These are phyloP conservation scores for Bacidia gigantensis DNA, from an alignment of 495 filamentous ascomycete species.

Conservation along the genomic window DNA sequence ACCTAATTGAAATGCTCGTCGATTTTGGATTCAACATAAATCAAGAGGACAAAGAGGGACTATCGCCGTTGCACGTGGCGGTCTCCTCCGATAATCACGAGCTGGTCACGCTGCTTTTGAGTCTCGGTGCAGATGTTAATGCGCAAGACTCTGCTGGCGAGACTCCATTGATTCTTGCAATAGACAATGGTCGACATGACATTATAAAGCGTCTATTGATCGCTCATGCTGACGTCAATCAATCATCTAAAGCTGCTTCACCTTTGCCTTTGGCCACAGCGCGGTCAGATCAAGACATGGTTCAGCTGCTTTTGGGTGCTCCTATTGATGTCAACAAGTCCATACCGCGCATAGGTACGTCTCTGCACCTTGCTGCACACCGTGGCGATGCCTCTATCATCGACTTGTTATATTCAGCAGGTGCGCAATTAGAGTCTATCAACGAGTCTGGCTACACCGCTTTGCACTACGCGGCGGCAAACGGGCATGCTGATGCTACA, in stretches of 20 bases:
- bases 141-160: not conserved
- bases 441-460: not conserved
- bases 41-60: not conserved
- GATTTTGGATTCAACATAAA: not conserved
- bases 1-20: not conserved
- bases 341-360: not conserved
- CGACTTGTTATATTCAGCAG: not conserved
- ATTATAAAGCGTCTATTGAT: not conserved
- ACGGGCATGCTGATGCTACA: too few relatives aligned
- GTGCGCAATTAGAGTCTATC: not conserved
- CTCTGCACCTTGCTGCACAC: not conserved
- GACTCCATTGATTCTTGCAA: not conserved
- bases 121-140: not conserved
- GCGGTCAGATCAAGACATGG: not conserved
- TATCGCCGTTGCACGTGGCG: not conserved
- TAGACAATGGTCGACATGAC: not conserved
- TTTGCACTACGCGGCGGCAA: too few relatives aligned
- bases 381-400: not conserved
- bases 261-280: not conserved
- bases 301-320: not conserved
- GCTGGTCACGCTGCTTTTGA: not conserved
- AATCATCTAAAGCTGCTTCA: not conserved
- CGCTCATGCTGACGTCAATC: not conserved
- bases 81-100: not conserved
- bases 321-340: not conserved